These are phyloP conservation scores for Mucor circinelloides DNA, from an alignment of 371 early-diverging fungal species.

Conservation along the genomic window DNA sequence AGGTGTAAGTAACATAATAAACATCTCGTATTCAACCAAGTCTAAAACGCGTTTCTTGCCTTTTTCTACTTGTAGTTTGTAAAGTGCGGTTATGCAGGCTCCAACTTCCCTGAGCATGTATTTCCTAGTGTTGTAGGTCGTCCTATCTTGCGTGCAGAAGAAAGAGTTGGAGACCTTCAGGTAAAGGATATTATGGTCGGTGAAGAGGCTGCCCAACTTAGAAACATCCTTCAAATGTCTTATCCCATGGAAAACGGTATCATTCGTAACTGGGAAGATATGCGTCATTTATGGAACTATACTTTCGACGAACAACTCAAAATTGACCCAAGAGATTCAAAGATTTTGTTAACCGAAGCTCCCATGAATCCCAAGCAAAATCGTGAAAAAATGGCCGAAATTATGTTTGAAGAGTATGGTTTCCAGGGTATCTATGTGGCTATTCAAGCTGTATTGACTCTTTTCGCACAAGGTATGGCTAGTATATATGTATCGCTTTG, in stretches of 20 bases:
- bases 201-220: constrained; percentile 91
- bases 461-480: constrained; percentile 91
- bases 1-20: constrained; percentile 67
- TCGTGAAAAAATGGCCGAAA: constrained; percentile 90
- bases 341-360: constrained; percentile 95
- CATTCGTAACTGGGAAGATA: constrained; percentile 97
- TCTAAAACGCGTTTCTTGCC: constrained; percentile 6
- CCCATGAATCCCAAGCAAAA: constrained; percentile 94
- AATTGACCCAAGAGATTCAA: constrained; percentile 86
- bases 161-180: constrained; percentile 72
- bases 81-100: constrained; percentile 95
- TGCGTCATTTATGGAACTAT: constrained; percentile 97
- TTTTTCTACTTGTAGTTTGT: constrained; percentile 72
- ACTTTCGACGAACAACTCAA: constrained; percentile 92
- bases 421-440: constrained; percentile 93
- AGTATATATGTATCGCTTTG: background rate
- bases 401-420: constrained; percentile 96
- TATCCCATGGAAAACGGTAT: constrained; percentile 99
- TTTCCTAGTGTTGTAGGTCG: constrained; percentile 97
- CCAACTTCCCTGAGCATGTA: constrained; percentile 94
- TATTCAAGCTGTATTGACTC: constrained; percentile 96
- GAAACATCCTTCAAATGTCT: constrained; percentile 90
- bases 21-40: constrained; percentile 1
- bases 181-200: constrained; percentile 97
- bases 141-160: constrained; percentile 96